These are phyloP conservation scores for Sphagnurus paluster DNA, from an alignment of 1,284 basidiomycete species.

Conservation along the genomic window DNA sequence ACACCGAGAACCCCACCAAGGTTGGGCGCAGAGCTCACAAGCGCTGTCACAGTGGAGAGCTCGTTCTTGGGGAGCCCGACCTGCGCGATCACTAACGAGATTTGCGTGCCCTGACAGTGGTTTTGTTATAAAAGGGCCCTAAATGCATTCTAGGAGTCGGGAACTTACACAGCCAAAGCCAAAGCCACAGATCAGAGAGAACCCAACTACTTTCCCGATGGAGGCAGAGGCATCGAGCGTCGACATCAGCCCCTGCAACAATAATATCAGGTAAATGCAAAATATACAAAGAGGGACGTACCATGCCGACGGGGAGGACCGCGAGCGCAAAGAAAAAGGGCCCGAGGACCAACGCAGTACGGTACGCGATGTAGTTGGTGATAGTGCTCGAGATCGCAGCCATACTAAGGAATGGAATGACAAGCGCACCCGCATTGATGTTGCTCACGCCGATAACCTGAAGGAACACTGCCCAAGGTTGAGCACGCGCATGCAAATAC, in stretches of 20 bases:
- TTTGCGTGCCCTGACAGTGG: constrained; percentile 26
- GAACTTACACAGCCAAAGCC: constrained; percentile 25
- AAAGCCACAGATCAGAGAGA: constrained; percentile 29
- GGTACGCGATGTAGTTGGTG: constrained; percentile 21
- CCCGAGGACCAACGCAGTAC: constrained; percentile 20
- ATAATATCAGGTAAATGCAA: neutral
- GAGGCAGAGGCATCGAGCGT: constrained; percentile 28
- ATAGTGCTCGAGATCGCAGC: constrained; percentile 27
- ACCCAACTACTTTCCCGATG: constrained; percentile 30
- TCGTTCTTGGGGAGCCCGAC: constrained; percentile 28
- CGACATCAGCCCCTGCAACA: constrained; percentile 27
- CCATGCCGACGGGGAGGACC: constrained; percentile 27
- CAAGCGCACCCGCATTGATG: constrained; percentile 29
- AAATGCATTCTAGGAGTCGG: neutral
- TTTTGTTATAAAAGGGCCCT: neutral
- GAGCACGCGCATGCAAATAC: neutral
- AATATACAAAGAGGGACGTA: constrained; percentile 7
- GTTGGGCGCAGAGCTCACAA: constrained; percentile 28
- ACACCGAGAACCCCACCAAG: constrained; percentile 34
- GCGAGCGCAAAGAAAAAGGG: constrained; percentile 22
- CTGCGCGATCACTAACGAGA: constrained; percentile 31
- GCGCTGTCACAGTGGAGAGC: constrained; percentile 32
- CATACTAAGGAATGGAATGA: constrained; percentile 31
- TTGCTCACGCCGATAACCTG: constrained; percentile 31
- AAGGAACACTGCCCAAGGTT: constrained; percentile 26